These are phyloP conservation scores for Fragosphaeria purpurea DNA, from an alignment of 2,329 filamentous ascomycete genomes.

Conservation along the genomic window DNA sequence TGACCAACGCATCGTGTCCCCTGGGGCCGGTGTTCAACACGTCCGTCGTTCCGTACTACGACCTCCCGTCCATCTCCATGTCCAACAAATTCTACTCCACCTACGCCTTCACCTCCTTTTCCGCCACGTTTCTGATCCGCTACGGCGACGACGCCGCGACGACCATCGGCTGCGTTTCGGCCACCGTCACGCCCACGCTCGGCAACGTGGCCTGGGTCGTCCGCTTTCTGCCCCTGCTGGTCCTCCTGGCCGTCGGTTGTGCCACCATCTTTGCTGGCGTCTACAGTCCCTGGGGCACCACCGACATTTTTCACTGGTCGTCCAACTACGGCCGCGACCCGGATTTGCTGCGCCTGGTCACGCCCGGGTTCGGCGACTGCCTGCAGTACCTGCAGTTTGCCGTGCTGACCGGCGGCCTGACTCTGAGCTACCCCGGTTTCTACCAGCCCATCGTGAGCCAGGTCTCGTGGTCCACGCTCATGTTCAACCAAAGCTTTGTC, in stretches of 20 bases:
- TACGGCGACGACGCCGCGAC: slow-evolving; percentile 58
- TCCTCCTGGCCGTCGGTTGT: slow-evolving; percentile 69
- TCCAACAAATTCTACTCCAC: slow-evolving; percentile 66
- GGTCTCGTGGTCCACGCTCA: slow-evolving; percentile 75
- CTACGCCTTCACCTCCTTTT: slow-evolving; percentile 78
- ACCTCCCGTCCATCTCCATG: slow-evolving; percentile 63
- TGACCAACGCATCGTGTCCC: slow-evolving; percentile 59
- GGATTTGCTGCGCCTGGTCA: slow-evolving; percentile 83
- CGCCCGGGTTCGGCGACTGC: slow-evolving; percentile 92
- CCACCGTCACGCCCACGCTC: slow-evolving; percentile 75
- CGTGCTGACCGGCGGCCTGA: slow-evolving; percentile 76
- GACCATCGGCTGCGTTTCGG: slow-evolving; percentile 67
- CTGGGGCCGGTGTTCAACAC: slow-evolving; percentile 59
- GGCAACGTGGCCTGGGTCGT: slow-evolving; percentile 60
- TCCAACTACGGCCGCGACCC: slow-evolving; percentile 94
- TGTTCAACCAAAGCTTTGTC: slow-evolving; percentile 90
- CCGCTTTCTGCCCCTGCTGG: slow-evolving; percentile 64
- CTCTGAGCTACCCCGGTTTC: slow-evolving; percentile 82
- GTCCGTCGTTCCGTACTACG: slow-evolving; percentile 21
- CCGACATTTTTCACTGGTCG: slow-evolving; percentile 89
- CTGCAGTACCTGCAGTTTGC: slow-evolving; percentile 95
- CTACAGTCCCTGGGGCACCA: slow-evolving; percentile 87
- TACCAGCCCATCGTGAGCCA: slow-evolving; percentile 88
- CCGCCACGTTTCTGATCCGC: slow-evolving; percentile 61
- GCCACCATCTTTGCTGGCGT: slow-evolving; percentile 78